Evolutionary conservation across 116 monocot genomes (phyloP).

Genomic region (Thalassia testudinum): DNA sequence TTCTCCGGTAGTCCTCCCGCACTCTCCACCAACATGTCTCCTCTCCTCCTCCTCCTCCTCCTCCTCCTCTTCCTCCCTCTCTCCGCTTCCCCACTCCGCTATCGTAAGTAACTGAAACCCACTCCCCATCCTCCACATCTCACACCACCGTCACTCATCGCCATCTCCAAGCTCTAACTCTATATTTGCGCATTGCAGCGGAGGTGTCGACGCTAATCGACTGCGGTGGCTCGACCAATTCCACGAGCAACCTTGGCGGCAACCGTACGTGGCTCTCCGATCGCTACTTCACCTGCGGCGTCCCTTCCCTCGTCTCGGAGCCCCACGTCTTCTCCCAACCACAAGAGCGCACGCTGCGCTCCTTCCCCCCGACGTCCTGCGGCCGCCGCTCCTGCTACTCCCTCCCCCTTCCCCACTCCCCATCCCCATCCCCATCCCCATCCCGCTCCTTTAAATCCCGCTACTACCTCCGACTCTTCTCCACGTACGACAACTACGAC

Average conservation of each 20-base stretch:
- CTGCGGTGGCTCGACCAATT: neutral
- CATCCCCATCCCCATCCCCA: slow-evolving; percentile 16
- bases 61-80: neutral
- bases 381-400: neutral
- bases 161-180: too few species aligned
- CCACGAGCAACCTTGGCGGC: too few species aligned
- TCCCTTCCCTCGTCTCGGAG: too few species aligned
- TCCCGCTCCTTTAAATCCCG: slow-evolving; percentile 54
- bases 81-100: neutral
- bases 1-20: too few species aligned
- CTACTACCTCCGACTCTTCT: slow-evolving; percentile 76
- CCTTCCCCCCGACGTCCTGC: too few species aligned
- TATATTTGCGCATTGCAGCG: neutral
- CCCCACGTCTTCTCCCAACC: too few species aligned
- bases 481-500: too few species aligned
- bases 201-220: too few species aligned
- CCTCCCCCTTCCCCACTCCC: neutral
- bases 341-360: too few species aligned
- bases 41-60: neutral
- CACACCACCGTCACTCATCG: neutral
- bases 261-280: too few species aligned
- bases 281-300: too few species aligned
- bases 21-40: neutral
- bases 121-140: neutral
- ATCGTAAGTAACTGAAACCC: neutral